Evolutionary conservation across 768 basidiomycete species (phyloP).

Genomic region (Calocybe indica): DNA sequence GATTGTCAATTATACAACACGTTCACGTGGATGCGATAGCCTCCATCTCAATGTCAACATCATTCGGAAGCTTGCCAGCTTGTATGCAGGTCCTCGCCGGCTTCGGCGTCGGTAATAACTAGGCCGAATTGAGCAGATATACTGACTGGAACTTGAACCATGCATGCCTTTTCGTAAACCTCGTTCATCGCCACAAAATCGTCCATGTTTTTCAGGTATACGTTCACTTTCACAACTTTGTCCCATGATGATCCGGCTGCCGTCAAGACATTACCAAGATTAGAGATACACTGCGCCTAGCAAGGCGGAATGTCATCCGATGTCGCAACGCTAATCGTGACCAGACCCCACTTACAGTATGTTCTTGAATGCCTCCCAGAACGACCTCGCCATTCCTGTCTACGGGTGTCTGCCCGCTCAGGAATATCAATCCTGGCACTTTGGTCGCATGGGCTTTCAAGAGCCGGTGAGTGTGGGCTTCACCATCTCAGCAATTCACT

Average conservation of each 20-base stretch:
- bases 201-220: slow-evolving; percentile 58
- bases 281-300: slow-evolving; percentile 52
- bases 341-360: slow-evolving; percentile 36
- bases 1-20: too few species aligned
- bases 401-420: slow-evolving; percentile 55
- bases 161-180: slow-evolving; percentile 44
- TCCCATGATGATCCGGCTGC: slow-evolving; percentile 57
- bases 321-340: not conserved
- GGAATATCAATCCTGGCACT: slow-evolving; percentile 51
- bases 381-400: slow-evolving; percentile 43
- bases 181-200: slow-evolving; percentile 53
- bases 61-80: slow-evolving; percentile 59
- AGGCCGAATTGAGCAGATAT: not conserved
- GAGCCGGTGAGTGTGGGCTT: not conserved
- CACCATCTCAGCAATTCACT: slow-evolving; percentile 15
- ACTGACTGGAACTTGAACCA: not conserved
- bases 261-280: slow-evolving; percentile 46
- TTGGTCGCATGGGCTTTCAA: slow-evolving; percentile 49
- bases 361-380: slow-evolving; percentile 50
- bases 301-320: not conserved
- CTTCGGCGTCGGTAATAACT: slow-evolving; percentile 47
- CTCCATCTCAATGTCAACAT: slow-evolving; percentile 73
- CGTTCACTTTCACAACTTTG: slow-evolving; percentile 49
- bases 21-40: slow-evolving; percentile 40
- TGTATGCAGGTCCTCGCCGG: slow-evolving; percentile 76